Evolutionary conservation across 2,329 filamentous ascomycete genomes (phyloP), one percentile per base, ranked within the genome.

Genomic region (Capronia coronata): DNA sequence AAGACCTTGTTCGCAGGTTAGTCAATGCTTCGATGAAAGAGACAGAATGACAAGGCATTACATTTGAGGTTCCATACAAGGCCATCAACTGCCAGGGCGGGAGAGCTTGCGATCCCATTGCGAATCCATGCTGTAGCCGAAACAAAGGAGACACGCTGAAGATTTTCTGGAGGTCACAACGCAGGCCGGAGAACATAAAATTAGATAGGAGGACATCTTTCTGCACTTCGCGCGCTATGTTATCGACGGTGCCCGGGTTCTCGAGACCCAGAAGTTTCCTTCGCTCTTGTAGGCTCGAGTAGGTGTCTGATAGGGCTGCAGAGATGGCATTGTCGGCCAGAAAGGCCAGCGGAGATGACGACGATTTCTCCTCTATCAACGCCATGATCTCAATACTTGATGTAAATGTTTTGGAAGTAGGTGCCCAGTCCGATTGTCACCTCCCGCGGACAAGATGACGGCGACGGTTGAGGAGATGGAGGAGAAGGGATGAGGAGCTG

Each of bases 191-290:
- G 76, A 98, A 97, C 82, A 93, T 94, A 70, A 88, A 86, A 76
- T 96, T 95, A 73, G 85, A 93, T 64, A 96, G 82, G 68, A 97
- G 84, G 62, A 96, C 90, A 79, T 96, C 90, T 72, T 90, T 89
- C 75, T 94, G 85, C 56, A 96, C 89, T 75, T 98, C 93, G 68
- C 86, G 84, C 61, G 86, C 80, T 68, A 95, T 83, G 65, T 83
- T 83, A 72, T 98, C 93, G 60, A 96, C 83, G 45, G 86, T 90
- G 63, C 93, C 93, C 34, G 93, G 93, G 72, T 97, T 97, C 61
- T 84, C 78, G 61, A 98, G 77, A 56, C 90, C 91, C 59, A 98
- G 79, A 71, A 86, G 85, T 62, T 83, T 86, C 75, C 93, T 85
- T 72, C 87, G 82, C 63, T 93, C 86, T 56, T 84, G 84, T 68